A percentile compares a stretch with the other conserved stretches of the same genome.
Conservation (phyloP, 768 basidiomycete species). For the Macrocybe gigantea region DNA sequence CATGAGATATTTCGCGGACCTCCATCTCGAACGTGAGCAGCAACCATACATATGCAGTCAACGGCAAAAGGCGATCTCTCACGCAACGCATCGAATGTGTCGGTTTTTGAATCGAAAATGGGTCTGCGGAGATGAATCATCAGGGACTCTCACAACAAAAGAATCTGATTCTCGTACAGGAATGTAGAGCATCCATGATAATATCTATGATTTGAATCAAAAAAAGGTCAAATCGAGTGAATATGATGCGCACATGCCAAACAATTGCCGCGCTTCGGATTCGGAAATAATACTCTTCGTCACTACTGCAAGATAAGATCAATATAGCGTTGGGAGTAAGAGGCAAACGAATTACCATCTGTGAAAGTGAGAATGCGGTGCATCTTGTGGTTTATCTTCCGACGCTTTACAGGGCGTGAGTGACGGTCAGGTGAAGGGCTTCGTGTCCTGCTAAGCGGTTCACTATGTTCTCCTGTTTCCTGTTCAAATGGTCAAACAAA, state of each 20-base stretch:
- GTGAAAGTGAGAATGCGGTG: constrained; percentile 61
- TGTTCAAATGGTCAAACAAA: constrained; percentile 21
- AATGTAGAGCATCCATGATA: constrained; percentile 92
- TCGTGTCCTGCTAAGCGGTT: constrained; percentile 68
- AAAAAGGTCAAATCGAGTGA: constrained; percentile 1
- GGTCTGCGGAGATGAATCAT: constrained; percentile 36
- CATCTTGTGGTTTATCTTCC: constrained; percentile 62
- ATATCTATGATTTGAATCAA: constrained; percentile 47
- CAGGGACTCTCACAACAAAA: constrained; percentile 12
- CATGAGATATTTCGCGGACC: constrained; percentile 50
- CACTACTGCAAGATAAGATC: constrained; percentile 48
- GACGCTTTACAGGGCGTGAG: constrained; percentile 62
- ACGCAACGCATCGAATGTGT: constrained; percentile 83
- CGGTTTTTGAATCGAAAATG: constrained; percentile 76
- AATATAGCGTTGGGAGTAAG: constrained; percentile 5
- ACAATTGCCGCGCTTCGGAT: constrained; percentile 79
- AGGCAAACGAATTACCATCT: constrained; percentile 49
- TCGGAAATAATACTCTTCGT: constrained; percentile 79
- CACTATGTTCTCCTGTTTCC: constrained; percentile 77
- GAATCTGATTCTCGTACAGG: constrained; percentile 26
- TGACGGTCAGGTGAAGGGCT: constrained; percentile 70
- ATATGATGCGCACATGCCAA: constrained; percentile 60
- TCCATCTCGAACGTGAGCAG: constrained; percentile 84
- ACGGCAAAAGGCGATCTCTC: constrained; percentile 91
- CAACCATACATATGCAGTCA: constrained; percentile 91